Conservation (phyloP, 305 asterid species). For the Fraxinus latifolia region DNA sequence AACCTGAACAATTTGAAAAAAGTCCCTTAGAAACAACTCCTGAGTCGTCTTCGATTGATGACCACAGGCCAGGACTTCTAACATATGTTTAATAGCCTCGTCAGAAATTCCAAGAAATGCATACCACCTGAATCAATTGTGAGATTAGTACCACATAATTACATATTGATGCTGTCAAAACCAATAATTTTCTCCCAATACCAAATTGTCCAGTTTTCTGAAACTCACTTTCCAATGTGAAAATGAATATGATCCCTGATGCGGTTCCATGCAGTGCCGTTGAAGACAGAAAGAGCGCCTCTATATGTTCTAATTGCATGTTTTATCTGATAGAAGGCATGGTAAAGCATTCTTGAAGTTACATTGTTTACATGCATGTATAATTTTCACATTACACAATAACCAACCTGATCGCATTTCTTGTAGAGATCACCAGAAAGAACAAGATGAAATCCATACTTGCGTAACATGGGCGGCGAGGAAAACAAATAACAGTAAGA, state of each 20-base stretch:
- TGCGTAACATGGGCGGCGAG: slow-evolving; percentile 72
- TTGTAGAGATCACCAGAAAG: slow-evolving; percentile 95
- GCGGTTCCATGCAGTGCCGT: slow-evolving; percentile 86
- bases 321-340: slow-evolving; percentile 56
- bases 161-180: slow-evolving; percentile 7
- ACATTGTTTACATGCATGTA: slow-evolving; percentile 23
- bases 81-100: slow-evolving; percentile 77
- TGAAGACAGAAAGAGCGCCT: slow-evolving; percentile 82
- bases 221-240: slow-evolving; percentile 88
- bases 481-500: slow-evolving; percentile 90
- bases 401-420: slow-evolving; percentile 84
- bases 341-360: slow-evolving; percentile 27
- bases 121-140: slow-evolving; percentile 78
- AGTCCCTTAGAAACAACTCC: slow-evolving; percentile 82
- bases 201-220: slow-evolving; percentile 19
- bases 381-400: slow-evolving; percentile 14
- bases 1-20: slow-evolving; percentile 86
- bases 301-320: slow-evolving; percentile 96
- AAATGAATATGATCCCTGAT: slow-evolving; percentile 96
- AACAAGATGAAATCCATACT: slow-evolving; percentile 97
- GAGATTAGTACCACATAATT: slow-evolving; percentile 25
- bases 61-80: slow-evolving; percentile 84
- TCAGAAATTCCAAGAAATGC: slow-evolving; percentile 84
- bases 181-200: background rate
- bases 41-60: slow-evolving; percentile 85